Percentiles rank a stretch among this genome's conserved stretches.
Conservation (phyloP, 805 yeast species). For the Blastobotrys terrestris region DNA sequence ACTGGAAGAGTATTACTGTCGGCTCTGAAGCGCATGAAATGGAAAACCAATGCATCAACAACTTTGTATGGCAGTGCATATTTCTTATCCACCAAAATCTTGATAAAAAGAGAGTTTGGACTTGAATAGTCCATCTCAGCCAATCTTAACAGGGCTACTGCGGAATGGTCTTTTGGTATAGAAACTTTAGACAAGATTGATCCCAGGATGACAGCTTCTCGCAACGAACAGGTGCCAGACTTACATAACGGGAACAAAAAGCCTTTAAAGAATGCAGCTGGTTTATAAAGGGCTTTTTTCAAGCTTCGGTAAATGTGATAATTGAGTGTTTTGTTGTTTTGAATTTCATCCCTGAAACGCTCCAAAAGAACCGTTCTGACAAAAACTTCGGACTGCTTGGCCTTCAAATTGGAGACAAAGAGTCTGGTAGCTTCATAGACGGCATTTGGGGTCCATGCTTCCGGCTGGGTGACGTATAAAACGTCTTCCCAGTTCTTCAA, state of each 20-base stretch:
- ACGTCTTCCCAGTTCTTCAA: slow-evolving; percentile 95
- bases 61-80: slow-evolving; percentile 97
- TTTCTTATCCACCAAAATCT: slow-evolving; percentile 85
- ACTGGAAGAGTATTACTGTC: slow-evolving; percentile 54
- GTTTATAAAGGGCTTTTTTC: slow-evolving; percentile 90
- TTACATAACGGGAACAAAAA: slow-evolving; percentile 87
- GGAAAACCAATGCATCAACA: slow-evolving; percentile 87
- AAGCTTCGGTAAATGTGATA: slow-evolving; percentile 89
- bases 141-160: slow-evolving; percentile 86
- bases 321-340: slow-evolving; percentile 52
- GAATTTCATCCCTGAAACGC: slow-evolving; percentile 36
- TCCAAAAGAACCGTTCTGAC: slow-evolving; percentile 43
- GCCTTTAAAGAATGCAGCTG: slow-evolving; percentile 96
- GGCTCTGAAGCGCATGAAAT: slow-evolving; percentile 81
- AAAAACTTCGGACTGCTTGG: slow-evolving; percentile 84
- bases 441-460: slow-evolving; percentile 91
- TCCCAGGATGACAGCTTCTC: slow-evolving; percentile 94
- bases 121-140: slow-evolving; percentile 70
- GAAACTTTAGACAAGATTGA: slow-evolving; percentile 85
- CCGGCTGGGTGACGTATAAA: slow-evolving; percentile 86
- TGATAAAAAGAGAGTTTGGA: slow-evolving; percentile 82
- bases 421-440: slow-evolving; percentile 91
- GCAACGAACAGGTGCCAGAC: slow-evolving; percentile 59
- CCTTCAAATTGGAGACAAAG: slow-evolving; percentile 82
- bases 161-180: slow-evolving; percentile 90